Evolutionary conservation across 805 yeast species (phyloP), one percentile per base, ranked within the genome.

Genomic region (Candida sonorensis): DNA sequence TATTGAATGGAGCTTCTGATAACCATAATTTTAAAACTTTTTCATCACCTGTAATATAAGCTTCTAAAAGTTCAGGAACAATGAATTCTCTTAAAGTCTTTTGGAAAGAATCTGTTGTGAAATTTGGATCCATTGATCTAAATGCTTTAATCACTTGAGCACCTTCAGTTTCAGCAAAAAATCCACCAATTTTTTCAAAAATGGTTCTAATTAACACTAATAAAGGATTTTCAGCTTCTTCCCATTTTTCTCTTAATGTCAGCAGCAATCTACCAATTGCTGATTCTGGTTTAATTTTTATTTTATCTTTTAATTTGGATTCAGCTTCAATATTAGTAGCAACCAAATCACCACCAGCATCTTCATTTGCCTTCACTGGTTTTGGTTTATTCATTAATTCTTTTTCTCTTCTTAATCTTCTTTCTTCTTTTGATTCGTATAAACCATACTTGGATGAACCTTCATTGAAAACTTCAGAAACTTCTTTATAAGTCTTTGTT

Each of bases 371-470:
- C 54, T 77, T 78, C 27, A 86, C 82, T 10, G 83, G 79, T 48
- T 73, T 75, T 39, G 76, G 69, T 46, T 74, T 67, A 18, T 66
- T 65, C 31, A 67, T 67, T 31, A 79, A 50, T 44, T 77, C 81
- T 31, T 57, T 57, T 53, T 78, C 79, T 53, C 96, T 74, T 53
- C 88, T 78, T 40, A 51, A 52, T 44, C 75, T 71, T 68, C 99
- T 78, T 42, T 76, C 75, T 50, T 86, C 97, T 50, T 83, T 85
- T 28, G 80, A 64, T 50, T 86, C 84, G 48, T 82, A 92, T 10
- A 96, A 95, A 48, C 99, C 99, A 58, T 92, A 94, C 17, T 84
- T 69, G 16, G 88, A 75, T 3, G 86, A 67, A n/a, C 95, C 97
- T 48, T 90, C 97, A 54, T 85, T 94, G 44, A 92, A 81, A 22